Evolutionary conservation across 2,329 filamentous ascomycete species (phyloP).

Genomic region (Aspergillus pseudoterreus): DNA sequence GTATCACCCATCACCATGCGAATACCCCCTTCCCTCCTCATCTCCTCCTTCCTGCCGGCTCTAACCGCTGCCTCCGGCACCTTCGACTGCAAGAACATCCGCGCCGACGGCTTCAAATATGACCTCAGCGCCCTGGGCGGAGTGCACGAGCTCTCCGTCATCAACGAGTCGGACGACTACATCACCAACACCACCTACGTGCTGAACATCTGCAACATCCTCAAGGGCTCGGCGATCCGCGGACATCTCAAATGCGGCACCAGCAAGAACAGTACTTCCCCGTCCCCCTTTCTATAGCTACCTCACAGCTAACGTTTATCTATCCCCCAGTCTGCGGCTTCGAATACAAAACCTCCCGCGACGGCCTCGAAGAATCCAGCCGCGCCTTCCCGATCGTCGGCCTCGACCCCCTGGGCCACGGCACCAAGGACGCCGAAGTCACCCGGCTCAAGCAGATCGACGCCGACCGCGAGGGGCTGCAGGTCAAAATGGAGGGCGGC

Average conservation of each 20-base stretch:
- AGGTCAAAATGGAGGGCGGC: slow-evolving; percentile 63
- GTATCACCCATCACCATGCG: slow-evolving; percentile 26
- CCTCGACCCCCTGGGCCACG: slow-evolving; percentile 54
- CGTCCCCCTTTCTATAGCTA: background rate
- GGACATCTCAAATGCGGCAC: slow-evolving; percentile 28
- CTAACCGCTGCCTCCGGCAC: slow-evolving; percentile 24
- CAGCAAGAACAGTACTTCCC: slow-evolving; percentile 32
- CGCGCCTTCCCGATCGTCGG: slow-evolving; percentile 72
- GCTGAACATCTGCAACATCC: slow-evolving; percentile 32
- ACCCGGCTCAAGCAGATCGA: slow-evolving; percentile 66
- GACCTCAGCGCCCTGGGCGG: slow-evolving; percentile 37
- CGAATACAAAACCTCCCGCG: slow-evolving; percentile 51
- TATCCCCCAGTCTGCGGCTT: slow-evolving; percentile 68
- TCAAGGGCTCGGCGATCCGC: slow-evolving; percentile 25
- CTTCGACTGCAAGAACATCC: slow-evolving; percentile 38
- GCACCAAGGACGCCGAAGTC: slow-evolving; percentile 56
- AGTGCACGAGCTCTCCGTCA: slow-evolving; percentile 33
- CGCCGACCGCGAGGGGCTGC: slow-evolving; percentile 66
- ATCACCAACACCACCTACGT: slow-evolving; percentile 36
- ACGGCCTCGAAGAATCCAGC: slow-evolving; percentile 48
- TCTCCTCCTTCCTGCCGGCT: slow-evolving; percentile 25
- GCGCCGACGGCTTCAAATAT: slow-evolving; percentile 35
- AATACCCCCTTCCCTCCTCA: slow-evolving; percentile 25
- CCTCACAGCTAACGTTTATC: background rate
- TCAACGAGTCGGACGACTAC: slow-evolving; percentile 23